Conservation (phyloP, 257 asterid genomes). For the Rauvolfia tetraphylla region DNA sequence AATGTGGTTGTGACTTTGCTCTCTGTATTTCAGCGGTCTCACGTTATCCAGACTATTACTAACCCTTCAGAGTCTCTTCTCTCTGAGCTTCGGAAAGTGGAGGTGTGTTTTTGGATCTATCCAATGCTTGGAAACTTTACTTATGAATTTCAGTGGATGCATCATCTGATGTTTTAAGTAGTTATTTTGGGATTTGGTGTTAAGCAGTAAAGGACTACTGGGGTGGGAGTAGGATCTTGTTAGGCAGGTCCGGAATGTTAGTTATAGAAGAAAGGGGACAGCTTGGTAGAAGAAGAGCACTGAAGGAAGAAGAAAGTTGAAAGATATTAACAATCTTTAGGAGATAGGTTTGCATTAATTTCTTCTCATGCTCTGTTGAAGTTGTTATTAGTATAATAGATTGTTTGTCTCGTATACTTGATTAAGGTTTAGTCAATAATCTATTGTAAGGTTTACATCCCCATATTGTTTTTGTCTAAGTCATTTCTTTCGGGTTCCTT, state of each 20-base stretch:
- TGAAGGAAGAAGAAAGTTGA: not conserved
- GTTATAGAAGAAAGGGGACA: not conserved
- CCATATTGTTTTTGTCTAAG: not conserved
- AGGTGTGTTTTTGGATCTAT: conserved; percentile 47
- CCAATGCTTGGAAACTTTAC: conserved; percentile 1
- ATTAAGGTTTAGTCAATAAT: not conserved
- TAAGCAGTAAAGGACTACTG: not conserved
- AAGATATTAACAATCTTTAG: not conserved
- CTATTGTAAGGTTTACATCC: not conserved
- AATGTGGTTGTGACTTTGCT: conserved; percentile 31
- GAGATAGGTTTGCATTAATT: not conserved
- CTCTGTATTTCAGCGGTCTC: conserved; percentile 67
- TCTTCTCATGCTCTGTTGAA: not conserved
- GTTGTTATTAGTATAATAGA: not conserved
- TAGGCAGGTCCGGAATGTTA: not conserved
- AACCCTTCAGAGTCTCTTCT: conserved; percentile 97
- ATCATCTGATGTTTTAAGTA: not conserved
- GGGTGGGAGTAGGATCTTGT: not conserved
- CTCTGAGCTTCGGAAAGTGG: conserved; percentile 93
- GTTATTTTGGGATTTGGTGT: no score
- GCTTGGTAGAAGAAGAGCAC: not conserved
- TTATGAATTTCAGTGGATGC: not conserved
- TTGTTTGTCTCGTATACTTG: not conserved
- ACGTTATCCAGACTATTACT: conserved; percentile 74
- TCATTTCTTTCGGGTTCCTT: not conserved